phyloP scores from a whole-genome alignment of 192 early-diverging fungal species.

The Spizellomyces sp. region DNA sequence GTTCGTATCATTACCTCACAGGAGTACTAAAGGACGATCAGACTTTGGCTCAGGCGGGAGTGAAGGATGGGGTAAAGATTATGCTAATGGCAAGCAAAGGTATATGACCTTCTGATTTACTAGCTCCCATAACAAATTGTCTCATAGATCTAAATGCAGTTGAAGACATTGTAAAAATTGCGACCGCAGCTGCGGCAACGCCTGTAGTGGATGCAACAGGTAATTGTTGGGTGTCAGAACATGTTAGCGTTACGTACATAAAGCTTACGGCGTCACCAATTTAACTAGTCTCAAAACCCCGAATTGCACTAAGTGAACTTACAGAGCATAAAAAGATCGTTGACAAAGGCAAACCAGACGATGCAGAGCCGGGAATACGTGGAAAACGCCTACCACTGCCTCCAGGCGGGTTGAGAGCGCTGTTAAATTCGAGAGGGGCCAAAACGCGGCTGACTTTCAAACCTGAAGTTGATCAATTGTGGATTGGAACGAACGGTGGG shows the following conservation, averaged over 20 bases:
- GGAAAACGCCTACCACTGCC: constrained; percentile 12
- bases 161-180: constrained; percentile 28
- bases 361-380: constrained; percentile 21
- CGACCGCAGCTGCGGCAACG: constrained; percentile 14
- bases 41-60: constrained; percentile 14
- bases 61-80: constrained; percentile 26
- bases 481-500: constrained; percentile 29
- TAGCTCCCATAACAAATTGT: not conserved
- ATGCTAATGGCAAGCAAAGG: constrained; percentile 34
- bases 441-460: constrained; percentile 32
- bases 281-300: not conserved
- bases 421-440: constrained; percentile 21
- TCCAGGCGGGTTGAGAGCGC: constrained; percentile 5
- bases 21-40: constrained; percentile 30
- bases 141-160: not conserved
- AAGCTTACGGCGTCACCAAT: not conserved
- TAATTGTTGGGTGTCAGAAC: not conserved
- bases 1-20: not conserved
- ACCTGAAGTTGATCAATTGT: constrained; percentile 25
- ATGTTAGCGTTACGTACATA: too few relatives aligned
- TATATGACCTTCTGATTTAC: not conserved
- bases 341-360: constrained; percentile 31
- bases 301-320: constrained; percentile 5
- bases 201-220: not conserved
- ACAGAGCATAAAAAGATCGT: constrained; percentile 37